Base-by-base conservation (phyloP, 2,329 filamentous ascomycete species). In the Anisogramma anomala region DNA sequence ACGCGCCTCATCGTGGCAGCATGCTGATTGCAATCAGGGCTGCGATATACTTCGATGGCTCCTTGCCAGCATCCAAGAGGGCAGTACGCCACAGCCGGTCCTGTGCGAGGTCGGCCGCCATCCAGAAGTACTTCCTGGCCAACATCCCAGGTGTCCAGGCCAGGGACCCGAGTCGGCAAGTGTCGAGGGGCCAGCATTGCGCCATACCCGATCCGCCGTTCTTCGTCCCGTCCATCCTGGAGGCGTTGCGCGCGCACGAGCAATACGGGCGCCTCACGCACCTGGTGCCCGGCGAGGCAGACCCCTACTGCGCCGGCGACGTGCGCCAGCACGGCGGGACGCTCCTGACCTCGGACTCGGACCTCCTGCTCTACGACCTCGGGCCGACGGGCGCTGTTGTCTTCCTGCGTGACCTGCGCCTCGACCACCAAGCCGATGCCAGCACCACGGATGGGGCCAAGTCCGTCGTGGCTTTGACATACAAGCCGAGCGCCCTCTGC, bases 11-110 rank as follows among this genome's bases (percentile, higher is more conserved):
- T 6, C 13, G 14, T 11, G 18, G 14, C 17, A 17, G 15, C 33
- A 40, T 28, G 23, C 49, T 44, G 44, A 57, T 33, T 26, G 30
- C 25, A 37, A 9, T 23, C 50, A 84, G 79, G 50, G 63, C 74
- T 43, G 75, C 70, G 34, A 82, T 95, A 39, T 87, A 82, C 56
- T 95, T 96, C 52, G 89, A 96, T 58, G 87, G 87, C 11, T 79
- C 76, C 42, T 68, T 96, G 1, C 89, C 89, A 0, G 44, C 57
- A 0, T 59, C 66, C 4, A 94, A 94, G 55, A 67, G 70, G 25
- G 56, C 62, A 0, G 74, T 77, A 6, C 73, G 86, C 4, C 61
- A 79, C 37, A 58, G 69, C 8, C 71, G 86, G 25, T 65, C 83
- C 26, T 64, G 75, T 36, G 68, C 65, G 15, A 73, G 68, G 17